These are phyloP conservation scores for Pseudonitzschia delicatissima DNA, from an alignment of 108 stramenopile species.

Conservation along the genomic window DNA sequence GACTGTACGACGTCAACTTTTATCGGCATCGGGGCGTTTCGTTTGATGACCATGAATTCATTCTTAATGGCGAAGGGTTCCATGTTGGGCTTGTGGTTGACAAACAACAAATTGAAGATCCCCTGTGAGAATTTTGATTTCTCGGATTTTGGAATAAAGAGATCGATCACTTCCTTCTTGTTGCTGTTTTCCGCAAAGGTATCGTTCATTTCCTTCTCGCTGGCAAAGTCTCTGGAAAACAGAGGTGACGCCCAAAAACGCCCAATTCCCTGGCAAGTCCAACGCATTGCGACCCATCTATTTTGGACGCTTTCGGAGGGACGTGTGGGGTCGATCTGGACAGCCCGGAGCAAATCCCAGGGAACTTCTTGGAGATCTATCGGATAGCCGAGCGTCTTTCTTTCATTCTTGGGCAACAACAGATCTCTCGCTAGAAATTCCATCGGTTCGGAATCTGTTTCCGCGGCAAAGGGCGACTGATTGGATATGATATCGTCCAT, in stretches of 20 bases:
- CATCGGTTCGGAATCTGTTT: slow-evolving; percentile 5
- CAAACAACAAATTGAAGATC: slow-evolving; percentile 4
- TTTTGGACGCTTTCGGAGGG: neutral
- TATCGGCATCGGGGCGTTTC: neutral
- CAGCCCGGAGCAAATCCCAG: slow-evolving; percentile 12
- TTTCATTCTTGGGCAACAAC: neutral
- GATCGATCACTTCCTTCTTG: neutral
- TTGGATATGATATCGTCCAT: slow-evolving; percentile 27
- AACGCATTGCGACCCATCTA: slow-evolving; percentile 7
- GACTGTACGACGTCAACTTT: neutral
- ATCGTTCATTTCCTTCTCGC: neutral
- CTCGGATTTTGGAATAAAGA: slow-evolving; percentile 2
- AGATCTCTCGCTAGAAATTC: neutral
- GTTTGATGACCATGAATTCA: neutral
- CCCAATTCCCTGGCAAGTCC: neutral
- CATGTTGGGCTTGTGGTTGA: slow-evolving; percentile 13
- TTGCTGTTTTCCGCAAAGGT: slow-evolving; percentile 7
- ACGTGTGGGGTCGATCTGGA: slow-evolving; percentile 3
- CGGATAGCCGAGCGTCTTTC: slow-evolving; percentile 2
- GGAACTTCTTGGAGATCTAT: slow-evolving; percentile 6
- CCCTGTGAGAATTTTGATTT: neutral
- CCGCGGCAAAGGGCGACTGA: neutral
- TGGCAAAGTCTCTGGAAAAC: slow-evolving; percentile 2
- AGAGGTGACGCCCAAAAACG: slow-evolving; percentile 13
- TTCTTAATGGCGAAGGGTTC: neutral